These are phyloP conservation scores for Globisporangium irregulare DNA, from an alignment of 352 stramenopile species.

Conservation along the genomic window DNA sequence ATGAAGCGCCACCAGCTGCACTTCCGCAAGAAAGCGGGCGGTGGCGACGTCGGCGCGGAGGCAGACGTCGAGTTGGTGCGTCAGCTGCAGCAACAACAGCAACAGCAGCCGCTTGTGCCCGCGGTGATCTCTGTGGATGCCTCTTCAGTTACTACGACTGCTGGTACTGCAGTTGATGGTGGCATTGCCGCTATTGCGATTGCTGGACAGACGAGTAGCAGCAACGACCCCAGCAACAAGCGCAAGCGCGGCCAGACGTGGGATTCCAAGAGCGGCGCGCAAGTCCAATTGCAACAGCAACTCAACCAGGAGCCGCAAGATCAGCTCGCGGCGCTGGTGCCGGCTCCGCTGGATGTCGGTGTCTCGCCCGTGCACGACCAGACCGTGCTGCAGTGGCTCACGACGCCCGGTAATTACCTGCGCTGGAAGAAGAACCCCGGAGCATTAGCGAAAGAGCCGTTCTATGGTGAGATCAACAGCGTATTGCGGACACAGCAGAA, in stretches of 20 bases:
- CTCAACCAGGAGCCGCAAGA: slow-evolving; percentile 1
- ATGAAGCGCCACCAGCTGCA: slow-evolving; percentile 52
- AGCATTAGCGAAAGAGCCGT: slow-evolving; percentile 23
- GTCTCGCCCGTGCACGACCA: slow-evolving; percentile 19
- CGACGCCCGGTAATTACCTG: slow-evolving; percentile 33
- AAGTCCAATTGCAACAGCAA: slow-evolving; percentile 6
- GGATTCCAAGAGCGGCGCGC: slow-evolving; percentile 2
- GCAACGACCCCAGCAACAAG: background rate
- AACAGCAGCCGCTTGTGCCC: slow-evolving; percentile 6
- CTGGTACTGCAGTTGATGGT: background rate
- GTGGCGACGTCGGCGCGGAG: slow-evolving; percentile 2
- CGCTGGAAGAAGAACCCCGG: slow-evolving; percentile 27
- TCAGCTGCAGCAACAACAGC: background rate
- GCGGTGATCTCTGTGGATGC: slow-evolving; percentile 8
- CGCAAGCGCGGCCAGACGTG: background rate
- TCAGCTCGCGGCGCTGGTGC: slow-evolving; percentile 11
- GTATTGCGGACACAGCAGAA: slow-evolving; percentile 27
- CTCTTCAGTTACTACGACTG: background rate
- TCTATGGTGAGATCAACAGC: slow-evolving; percentile 39
- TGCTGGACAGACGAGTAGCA: background rate
- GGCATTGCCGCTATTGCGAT: background rate
- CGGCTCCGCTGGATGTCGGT: slow-evolving; percentile 14
- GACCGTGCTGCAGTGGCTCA: slow-evolving; percentile 38
- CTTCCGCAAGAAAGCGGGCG: slow-evolving; percentile 25
- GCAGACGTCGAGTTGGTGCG: slow-evolving; percentile 14